Base-by-base conservation (phyloP, 164 flowering plant genomes). In the Piper betle region DNA sequence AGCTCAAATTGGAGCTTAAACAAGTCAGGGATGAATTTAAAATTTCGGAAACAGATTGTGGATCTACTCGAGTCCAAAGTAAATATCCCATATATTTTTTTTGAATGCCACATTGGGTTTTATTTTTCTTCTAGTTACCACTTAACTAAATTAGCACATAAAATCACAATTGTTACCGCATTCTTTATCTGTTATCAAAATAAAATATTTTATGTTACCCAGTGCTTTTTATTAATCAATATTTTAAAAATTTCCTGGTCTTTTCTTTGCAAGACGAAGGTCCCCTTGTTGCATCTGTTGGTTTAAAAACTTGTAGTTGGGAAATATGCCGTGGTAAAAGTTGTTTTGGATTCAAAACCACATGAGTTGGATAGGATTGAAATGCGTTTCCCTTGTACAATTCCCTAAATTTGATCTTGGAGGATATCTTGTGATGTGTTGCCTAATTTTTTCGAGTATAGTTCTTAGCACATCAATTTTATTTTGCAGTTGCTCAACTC, bases 21-120 rank as follows among this genome's bases (percentile, higher is more conserved):
- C 80, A 71, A 65, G 96, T 94, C 52, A 81, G 96, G 68, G 93
- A 88, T 39, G 88, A 91, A 59, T 91, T 84, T 67, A 94, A 88
- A 73, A 85, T 85, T 88, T 87, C 93, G 42, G 97, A 94, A 59
- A 86, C 99, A 38, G 99, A 94, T 69, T 94, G 96, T 79, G 99
- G 99, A 62, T 94, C 97, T 67, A 71, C 96, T 53, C 88, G 89
- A 43, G 95, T 91, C 65, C 99, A 94, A 80, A 83, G 99, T 91
- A 76, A 71, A 12, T 17, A 12, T 19, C n/a, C 15, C 4, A 20
- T 55, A 18, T 16, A 39, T 50, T 53, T 54, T 18, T 37, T 1
- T 60, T 54, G 4, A 0, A 25, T 18, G 0, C 8, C 33, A 1
- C 18, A 18, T 8, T 1, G 4, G 20, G 0, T 54, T 46, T 15